Conservation (phyloP, 495 filamentous ascomycete species). For the Podospora didyma region DNA sequence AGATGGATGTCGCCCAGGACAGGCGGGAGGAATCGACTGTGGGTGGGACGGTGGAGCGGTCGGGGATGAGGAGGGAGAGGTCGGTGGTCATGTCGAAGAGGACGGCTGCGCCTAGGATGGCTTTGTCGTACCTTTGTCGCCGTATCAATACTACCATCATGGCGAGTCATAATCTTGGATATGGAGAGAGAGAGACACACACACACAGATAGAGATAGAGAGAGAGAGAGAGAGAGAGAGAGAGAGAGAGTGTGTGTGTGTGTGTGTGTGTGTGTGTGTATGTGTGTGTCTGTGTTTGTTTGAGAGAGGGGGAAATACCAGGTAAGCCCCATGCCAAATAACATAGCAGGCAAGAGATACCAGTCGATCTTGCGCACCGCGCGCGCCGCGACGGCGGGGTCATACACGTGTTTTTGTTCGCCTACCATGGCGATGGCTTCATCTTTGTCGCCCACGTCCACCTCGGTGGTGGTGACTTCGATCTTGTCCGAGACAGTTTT, state of each 20-base stretch:
- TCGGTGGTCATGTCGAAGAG: conserved; percentile 75
- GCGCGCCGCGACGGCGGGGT: conserved; percentile 47
- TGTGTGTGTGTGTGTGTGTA: no score
- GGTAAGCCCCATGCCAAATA: conserved; percentile 47
- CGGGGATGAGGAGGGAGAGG: conserved; percentile 49
- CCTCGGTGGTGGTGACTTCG: no score
- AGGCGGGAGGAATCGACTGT: conserved; percentile 58
- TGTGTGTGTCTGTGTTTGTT: no score
- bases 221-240: no score
- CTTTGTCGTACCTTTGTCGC: conserved; percentile 83
- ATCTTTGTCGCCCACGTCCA: conserved; percentile 19
- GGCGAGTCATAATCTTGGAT: no score
- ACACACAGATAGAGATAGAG: no score
- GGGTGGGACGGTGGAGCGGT: conserved; percentile 47
- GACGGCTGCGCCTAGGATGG: conserved; percentile 66
- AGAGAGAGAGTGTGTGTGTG: no score
- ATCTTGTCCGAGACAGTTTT: no score
- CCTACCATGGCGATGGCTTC: conserved; percentile 38
- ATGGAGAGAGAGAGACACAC: no score
- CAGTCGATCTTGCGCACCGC: conserved; percentile 67
- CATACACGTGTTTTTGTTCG: conserved; percentile 35
- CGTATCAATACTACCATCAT: no score
- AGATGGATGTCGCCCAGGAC: conserved; percentile 72
- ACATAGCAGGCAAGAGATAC: conserved; percentile 68
- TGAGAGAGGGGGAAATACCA: no score